A percentile compares a stretch with the other conserved stretches of the same genome.
Evolutionary conservation across 345 rosid species (phyloP).

Genomic region (Schrenkiella parvula): DNA sequence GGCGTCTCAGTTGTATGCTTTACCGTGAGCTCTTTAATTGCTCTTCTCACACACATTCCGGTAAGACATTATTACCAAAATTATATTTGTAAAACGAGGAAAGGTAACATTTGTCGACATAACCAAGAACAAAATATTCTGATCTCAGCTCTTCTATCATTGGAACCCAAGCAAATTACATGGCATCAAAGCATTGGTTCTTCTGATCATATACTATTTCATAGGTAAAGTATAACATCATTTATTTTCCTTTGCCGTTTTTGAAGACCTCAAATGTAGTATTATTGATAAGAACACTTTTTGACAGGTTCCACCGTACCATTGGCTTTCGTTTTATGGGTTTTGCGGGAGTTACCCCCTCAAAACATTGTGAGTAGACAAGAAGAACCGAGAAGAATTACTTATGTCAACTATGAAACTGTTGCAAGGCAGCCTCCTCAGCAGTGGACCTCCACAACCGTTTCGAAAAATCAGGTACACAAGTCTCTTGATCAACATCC

Average conservation of each 20-base stretch:
- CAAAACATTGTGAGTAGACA: conserved; percentile 23
- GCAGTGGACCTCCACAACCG: conserved; percentile 35
- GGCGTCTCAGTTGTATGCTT: conserved; percentile 39
- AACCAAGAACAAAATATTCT: neutral
- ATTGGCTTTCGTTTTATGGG: conserved; percentile 37
- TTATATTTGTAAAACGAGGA: neutral
- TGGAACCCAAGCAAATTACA: conserved; percentile 37
- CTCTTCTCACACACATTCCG: conserved; percentile 36
- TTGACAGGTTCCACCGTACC: conserved; percentile 34
- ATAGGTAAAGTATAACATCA: conserved; percentile 24
- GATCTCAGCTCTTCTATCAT: conserved; percentile 36
- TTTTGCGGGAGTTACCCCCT: conserved; percentile 35
- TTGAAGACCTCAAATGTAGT: neutral
- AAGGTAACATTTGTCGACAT: neutral
- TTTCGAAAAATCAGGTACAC: conserved; percentile 37
- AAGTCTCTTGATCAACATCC: neutral
- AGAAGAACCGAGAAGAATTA: conserved; percentile 27
- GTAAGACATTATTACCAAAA: conserved; percentile 12
- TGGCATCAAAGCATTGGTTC: conserved; percentile 34
- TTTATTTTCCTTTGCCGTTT: neutral
- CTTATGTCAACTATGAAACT: conserved; percentile 34
- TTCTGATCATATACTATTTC: conserved; percentile 38
- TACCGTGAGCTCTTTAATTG: conserved; percentile 29
- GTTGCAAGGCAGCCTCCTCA: conserved; percentile 22
- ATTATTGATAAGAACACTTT: neutral